A percentile compares a stretch with the other conserved stretches of the same genome.
Conservation (phyloP, 164 flowering plant species). For the Buxus sempervirens region DNA sequence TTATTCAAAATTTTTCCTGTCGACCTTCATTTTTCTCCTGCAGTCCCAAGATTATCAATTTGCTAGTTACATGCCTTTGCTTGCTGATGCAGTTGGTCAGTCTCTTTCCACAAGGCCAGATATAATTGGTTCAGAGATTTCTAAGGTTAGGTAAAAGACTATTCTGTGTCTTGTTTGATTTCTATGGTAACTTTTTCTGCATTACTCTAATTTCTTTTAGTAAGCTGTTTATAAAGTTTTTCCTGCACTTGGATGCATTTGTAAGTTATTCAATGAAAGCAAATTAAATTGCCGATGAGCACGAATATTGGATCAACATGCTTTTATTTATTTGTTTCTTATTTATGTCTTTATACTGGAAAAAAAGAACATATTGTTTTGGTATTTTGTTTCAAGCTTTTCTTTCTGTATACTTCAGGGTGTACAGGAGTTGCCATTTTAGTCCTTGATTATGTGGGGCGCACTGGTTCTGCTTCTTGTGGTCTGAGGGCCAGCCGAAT, state of each 20-base stretch:
- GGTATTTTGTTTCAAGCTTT: no score
- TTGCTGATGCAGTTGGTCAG: slow-evolving; percentile 93
- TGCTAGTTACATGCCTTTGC: slow-evolving; percentile 45
- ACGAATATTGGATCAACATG: not conserved
- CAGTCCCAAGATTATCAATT: slow-evolving; percentile 37
- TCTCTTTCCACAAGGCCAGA: slow-evolving; percentile 99
- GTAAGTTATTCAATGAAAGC: not conserved
- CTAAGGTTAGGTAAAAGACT: slow-evolving; percentile 52
- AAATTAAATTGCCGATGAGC: not conserved
- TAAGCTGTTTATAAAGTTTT: not conserved
- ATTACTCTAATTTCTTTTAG: not conserved
- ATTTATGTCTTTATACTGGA: not conserved
- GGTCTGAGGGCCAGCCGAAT: no score
- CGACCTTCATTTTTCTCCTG: slow-evolving; percentile 22
- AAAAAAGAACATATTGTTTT: no score
- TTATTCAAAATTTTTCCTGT: slow-evolving; percentile 21
- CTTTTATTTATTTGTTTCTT: not conserved
- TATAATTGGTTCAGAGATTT: slow-evolving; percentile 81
- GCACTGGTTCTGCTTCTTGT: no score
- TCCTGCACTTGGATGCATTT: not conserved
- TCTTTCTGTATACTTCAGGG: no score
- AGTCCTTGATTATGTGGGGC: no score
- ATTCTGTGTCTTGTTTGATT: not conserved
- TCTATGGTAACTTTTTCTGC: not conserved
- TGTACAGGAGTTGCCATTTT: no score